Evolutionary conservation across 1,139 yeast species (phyloP), one percentile per base, ranked within the genome.

Genomic region (Candida freyschussii): DNA sequence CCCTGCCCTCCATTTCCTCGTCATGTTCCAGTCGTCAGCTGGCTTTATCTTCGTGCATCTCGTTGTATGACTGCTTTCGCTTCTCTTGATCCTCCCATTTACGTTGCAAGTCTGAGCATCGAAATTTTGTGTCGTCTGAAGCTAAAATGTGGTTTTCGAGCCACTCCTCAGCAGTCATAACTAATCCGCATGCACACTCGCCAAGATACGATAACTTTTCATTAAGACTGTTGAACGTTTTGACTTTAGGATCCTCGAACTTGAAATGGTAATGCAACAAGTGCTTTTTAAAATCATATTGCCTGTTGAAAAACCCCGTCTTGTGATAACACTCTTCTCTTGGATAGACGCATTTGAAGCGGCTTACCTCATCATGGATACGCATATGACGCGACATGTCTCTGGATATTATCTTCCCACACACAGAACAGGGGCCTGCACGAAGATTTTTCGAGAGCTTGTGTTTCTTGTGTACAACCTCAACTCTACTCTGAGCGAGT

Each of bases 281-380:
- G 51, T 78, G 86, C 47, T 78, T 78, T 50, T 78, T 78, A 57
- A 65, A 77, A 52, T 78, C 86, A 50, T 78, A 78, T 3, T 81
- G 83, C 27, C 86, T 63, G 57, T 78, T 78, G 57, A 78, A 78
- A 43, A 63, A 70, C 15, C 79, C 80, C 29, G 78, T 67, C 48
- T 71, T 75, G 53, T 78, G 85, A 10, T 69, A 62, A 51, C 86
- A 78, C 34, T 60, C 60, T 13, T 59, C 60, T 34, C 69, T 62
- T 14, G 84, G 81, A 47, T 67, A 78, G 17, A 74, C 65, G 52
- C 86, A 78, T 24, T 58, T 63, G 50, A 78, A 78, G 33, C 85
- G 57, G 4, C 79, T 66, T 13, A 68, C 69, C 11, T 62, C 57
- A 48, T 75, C 78, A 53, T 78, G 86, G 1, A 80, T 78, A 37